These are phyloP conservation scores for Syzygium malaccense DNA, from an alignment of 441 rosid species.

Conservation along the genomic window DNA sequence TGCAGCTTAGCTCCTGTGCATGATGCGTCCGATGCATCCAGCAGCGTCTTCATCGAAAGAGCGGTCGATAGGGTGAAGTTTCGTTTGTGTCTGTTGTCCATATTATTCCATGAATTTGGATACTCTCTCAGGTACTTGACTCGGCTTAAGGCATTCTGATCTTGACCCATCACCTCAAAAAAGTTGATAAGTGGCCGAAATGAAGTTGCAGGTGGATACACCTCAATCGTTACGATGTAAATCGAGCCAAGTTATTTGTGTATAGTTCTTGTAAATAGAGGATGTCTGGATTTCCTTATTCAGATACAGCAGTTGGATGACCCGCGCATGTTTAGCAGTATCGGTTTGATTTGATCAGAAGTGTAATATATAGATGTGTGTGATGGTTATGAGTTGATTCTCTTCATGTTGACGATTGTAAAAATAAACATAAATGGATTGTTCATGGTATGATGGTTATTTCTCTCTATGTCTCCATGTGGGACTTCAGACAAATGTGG, in stretches of 20 bases:
- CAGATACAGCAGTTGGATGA: background rate
- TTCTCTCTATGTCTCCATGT: background rate
- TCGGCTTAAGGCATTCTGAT: background rate
- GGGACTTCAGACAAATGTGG: background rate
- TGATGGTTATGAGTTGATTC: background rate
- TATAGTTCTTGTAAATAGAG: background rate
- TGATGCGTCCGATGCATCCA: background rate
- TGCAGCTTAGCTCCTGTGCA: background rate
- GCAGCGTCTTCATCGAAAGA: background rate
- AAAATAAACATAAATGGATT: background rate
- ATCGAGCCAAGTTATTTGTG: background rate
- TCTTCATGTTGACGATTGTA: background rate
- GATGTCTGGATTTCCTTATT: background rate
- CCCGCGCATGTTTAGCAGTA: background rate
- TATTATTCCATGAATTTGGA: background rate
- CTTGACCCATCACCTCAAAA: background rate
- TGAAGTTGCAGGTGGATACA: background rate
- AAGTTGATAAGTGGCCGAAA: background rate
- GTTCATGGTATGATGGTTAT: background rate
- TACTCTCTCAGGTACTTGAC: background rate
- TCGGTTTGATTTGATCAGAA: background rate
- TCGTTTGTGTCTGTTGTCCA: background rate
- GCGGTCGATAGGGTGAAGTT: background rate
- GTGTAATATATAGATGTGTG: background rate
- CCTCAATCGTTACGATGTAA: background rate